Percentiles rank a stretch among this genome's conserved stretches.
Evolutionary conservation across 2,329 filamentous ascomycete species (phyloP).

Genomic region (Colletotrichum sp.): DNA sequence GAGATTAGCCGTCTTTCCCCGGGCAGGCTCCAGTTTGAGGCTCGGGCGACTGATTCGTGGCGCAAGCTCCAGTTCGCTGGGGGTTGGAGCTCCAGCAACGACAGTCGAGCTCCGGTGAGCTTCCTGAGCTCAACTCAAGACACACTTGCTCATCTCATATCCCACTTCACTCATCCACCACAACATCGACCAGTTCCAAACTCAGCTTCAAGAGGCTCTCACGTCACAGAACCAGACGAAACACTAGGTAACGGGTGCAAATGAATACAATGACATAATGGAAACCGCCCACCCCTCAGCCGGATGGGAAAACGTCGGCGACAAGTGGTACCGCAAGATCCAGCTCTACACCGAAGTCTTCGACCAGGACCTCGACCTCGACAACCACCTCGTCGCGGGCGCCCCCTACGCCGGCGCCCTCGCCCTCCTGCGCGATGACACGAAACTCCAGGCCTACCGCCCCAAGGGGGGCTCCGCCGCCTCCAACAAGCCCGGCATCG

Average conservation of each 20-base stretch:
- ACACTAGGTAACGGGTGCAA: neutral
- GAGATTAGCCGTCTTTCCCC: slow-evolving; percentile 2
- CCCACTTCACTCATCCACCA: neutral
- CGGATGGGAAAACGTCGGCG: slow-evolving; percentile 93
- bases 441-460: slow-evolving; percentile 80
- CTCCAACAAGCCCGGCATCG: slow-evolving; percentile 76
- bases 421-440: slow-evolving; percentile 90
- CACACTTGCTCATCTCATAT: neutral
- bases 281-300: slow-evolving; percentile 72
- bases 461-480: slow-evolving; percentile 59
- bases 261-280: slow-evolving; percentile 48
- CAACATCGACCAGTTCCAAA: neutral
- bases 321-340: slow-evolving; percentile 93
- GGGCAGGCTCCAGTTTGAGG: neutral
- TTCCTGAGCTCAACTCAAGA: neutral
- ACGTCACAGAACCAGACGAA: accelerated
- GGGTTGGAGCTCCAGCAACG: neutral
- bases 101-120: neutral
- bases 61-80: slow-evolving; percentile 8
- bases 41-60: neutral
- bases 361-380: slow-evolving; percentile 89
- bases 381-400: slow-evolving; percentile 90
- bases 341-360: slow-evolving; percentile 94
- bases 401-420: slow-evolving; percentile 88
- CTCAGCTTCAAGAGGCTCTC: neutral